Evolutionary conservation across 495 filamentous ascomycete species (phyloP).

Genomic region (Penicillium coprophilum): DNA sequence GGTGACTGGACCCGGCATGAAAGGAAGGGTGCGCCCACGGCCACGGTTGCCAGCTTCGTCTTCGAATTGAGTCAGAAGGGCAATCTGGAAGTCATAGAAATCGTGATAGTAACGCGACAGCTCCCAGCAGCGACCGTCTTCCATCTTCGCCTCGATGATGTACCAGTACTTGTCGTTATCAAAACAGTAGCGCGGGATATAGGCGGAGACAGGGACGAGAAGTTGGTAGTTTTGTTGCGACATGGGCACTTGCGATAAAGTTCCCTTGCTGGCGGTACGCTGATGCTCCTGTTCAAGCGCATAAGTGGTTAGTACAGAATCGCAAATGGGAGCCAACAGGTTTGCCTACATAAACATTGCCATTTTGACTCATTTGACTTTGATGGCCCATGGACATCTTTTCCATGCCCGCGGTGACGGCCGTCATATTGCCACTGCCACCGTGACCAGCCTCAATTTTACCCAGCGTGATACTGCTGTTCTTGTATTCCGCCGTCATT

Average conservation of each 20-base stretch:
- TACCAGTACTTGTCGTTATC: slow-evolving; percentile 99
- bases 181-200: slow-evolving; percentile 91
- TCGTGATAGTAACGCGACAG: slow-evolving; percentile 93
- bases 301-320: neutral
- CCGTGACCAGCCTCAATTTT: slow-evolving; percentile 67
- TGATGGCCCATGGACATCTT: slow-evolving; percentile 66
- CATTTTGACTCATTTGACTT: slow-evolving; percentile 40
- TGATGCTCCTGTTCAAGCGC: slow-evolving; percentile 42
- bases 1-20: slow-evolving; percentile 97
- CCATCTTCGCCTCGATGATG: slow-evolving; percentile 86
- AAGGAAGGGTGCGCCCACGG: slow-evolving; percentile 81
- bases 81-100: slow-evolving; percentile 98
- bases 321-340: neutral
- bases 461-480: slow-evolving; percentile 93
- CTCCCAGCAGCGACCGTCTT: slow-evolving; percentile 90
- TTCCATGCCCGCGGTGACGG: slow-evolving; percentile 70
- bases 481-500: slow-evolving; percentile 99
- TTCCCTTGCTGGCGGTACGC: slow-evolving; percentile 47
- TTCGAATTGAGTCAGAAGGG: slow-evolving; percentile 89
- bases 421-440: slow-evolving; percentile 37
- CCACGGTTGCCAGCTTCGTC: slow-evolving; percentile 82
- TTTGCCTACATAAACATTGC: slow-evolving; percentile 49
- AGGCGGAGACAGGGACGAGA: slow-evolving; percentile 68
- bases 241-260: slow-evolving; percentile 29
- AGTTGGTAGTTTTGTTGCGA: slow-evolving; percentile 37